Conservation (phyloP, 2,329 filamentous ascomycete species). For the Epichloe coenophiala region DNA sequence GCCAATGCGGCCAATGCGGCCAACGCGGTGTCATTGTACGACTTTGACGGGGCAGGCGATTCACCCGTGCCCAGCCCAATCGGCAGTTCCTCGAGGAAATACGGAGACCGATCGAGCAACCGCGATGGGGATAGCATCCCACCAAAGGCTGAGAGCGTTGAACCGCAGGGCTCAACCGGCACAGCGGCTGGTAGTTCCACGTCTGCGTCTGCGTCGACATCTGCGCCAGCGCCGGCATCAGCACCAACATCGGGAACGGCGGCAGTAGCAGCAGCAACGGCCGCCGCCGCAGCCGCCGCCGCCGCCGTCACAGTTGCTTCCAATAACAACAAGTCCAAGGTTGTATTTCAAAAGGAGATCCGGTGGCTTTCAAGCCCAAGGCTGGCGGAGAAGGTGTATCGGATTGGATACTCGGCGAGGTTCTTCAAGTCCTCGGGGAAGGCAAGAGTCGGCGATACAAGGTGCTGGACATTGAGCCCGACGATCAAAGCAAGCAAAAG, state of each 20-base stretch:
- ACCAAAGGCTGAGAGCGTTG: constrained; percentile 41
- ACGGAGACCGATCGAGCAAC: constrained; percentile 24
- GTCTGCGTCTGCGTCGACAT: neutral
- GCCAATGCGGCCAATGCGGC: constrained; percentile 7
- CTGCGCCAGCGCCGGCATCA: neutral
- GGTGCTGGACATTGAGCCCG: constrained; percentile 68
- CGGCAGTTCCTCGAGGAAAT: constrained; percentile 21
- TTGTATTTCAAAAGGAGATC: constrained; percentile 48
- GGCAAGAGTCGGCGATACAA: constrained; percentile 67
- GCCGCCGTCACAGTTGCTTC: constrained; percentile 3
- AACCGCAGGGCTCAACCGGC: constrained; percentile 30
- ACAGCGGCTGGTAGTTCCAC: neutral
- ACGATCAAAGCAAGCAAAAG: constrained; percentile 51
- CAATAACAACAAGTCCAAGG: constrained; percentile 29
- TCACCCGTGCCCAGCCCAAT: constrained; percentile 32
- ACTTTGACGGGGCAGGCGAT: constrained; percentile 31
- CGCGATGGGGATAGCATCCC: constrained; percentile 38
- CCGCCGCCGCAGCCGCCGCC: neutral
- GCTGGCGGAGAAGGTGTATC: constrained; percentile 30
- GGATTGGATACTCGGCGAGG: constrained; percentile 66
- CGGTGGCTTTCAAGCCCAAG: constrained; percentile 54
- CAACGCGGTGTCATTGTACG: constrained; percentile 24
- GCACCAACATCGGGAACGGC: neutral
- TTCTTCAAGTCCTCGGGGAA: constrained; percentile 61
- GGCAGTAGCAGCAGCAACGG: neutral